Percentiles rank a stretch among this genome's conserved stretches.
phyloP scores from a whole-genome alignment of 495 filamentous ascomycete species.

The Hypoxylon intermedium region DNA sequence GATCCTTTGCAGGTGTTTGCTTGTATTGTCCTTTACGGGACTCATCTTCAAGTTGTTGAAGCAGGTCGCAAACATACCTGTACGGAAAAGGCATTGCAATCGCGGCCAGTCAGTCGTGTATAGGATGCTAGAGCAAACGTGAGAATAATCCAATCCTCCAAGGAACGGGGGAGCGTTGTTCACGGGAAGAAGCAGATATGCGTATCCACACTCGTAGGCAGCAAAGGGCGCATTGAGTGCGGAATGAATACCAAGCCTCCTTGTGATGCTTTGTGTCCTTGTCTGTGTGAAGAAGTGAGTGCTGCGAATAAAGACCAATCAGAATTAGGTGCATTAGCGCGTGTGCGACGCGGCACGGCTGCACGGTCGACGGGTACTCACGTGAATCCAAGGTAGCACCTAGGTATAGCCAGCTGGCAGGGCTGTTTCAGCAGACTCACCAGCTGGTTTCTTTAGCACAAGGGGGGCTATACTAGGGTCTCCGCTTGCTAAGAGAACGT shows the following conservation, averaged over 20 bases:
- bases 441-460: slow-evolving; percentile 12
- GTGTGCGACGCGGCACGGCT: slow-evolving; percentile 32
- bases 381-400: slow-evolving; percentile 8
- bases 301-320: slow-evolving; percentile 6
- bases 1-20: slow-evolving; percentile 45
- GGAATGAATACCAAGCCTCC: neutral
- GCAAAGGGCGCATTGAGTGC: slow-evolving; percentile 15
- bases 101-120: neutral
- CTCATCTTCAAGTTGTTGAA: slow-evolving; percentile 46
- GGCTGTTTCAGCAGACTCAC: neutral
- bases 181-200: neutral
- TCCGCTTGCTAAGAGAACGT: slow-evolving; percentile 17
- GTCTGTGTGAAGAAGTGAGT: neutral
- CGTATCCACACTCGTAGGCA: slow-evolving; percentile 8
- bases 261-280: slow-evolving; percentile 15
- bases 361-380: slow-evolving; percentile 31
- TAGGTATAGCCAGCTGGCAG: neutral
- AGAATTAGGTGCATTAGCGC: slow-evolving; percentile 1
- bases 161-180: neutral
- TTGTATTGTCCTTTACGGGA: slow-evolving; percentile 43
- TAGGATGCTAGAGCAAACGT: neutral
- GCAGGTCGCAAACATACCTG: slow-evolving; percentile 43
- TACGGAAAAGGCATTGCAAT: slow-evolving; percentile 42
- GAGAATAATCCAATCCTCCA: neutral
- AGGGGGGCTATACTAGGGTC: slow-evolving; percentile 3